These are phyloP conservation scores for Rhypophila decipiens DNA, from an alignment of 495 filamentous ascomycete species.

Conservation along the genomic window DNA sequence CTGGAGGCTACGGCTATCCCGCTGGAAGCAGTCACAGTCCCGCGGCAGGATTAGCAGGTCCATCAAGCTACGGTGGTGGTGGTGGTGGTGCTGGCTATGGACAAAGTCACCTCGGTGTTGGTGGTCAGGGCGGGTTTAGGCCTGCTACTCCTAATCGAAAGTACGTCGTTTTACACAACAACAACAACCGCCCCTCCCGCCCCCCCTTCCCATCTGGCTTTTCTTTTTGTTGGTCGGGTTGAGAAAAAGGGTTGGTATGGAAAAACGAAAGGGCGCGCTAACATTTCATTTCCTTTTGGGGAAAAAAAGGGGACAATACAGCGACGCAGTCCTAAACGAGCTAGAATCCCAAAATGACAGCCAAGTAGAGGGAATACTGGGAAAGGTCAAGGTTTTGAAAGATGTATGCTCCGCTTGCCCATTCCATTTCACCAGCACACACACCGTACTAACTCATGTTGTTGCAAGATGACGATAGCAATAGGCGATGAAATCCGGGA, in stretches of 20 bases:
- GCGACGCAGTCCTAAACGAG: conserved; percentile 84
- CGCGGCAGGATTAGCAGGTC: too few species aligned
- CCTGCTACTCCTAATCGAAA: conserved; percentile 79
- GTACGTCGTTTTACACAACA: conserved; percentile 35
- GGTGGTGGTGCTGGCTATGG: conserved; percentile 7
- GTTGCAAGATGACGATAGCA: conserved; percentile 69
- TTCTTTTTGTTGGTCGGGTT: conserved; percentile 17
- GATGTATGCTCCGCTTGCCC: too few species aligned
- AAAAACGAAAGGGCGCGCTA: not conserved
- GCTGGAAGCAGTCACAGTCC: too few species aligned
- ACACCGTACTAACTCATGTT: too few species aligned
- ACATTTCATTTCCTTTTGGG: not conserved
- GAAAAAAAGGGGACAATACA: conserved; percentile 69
- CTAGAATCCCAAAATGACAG: conserved; percentile 93
- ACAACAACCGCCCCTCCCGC: too few species aligned
- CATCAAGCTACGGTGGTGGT: conserved; percentile 9
- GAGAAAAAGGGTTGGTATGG: not conserved
- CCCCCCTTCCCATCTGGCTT: too few species aligned
- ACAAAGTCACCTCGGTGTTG: conserved; percentile 24
- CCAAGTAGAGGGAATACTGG: conserved; percentile 81
- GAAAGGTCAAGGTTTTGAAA: conserved; percentile 88
- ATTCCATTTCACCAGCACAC: conserved; percentile 31
- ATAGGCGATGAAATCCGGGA: conserved; percentile 94
- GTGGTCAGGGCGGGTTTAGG: conserved; percentile 29
- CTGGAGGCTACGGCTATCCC: too few species aligned